phyloP scores from a whole-genome alignment of 2,329 filamentous ascomycete genomes.

The Colletotrichum gloeosporioides region DNA sequence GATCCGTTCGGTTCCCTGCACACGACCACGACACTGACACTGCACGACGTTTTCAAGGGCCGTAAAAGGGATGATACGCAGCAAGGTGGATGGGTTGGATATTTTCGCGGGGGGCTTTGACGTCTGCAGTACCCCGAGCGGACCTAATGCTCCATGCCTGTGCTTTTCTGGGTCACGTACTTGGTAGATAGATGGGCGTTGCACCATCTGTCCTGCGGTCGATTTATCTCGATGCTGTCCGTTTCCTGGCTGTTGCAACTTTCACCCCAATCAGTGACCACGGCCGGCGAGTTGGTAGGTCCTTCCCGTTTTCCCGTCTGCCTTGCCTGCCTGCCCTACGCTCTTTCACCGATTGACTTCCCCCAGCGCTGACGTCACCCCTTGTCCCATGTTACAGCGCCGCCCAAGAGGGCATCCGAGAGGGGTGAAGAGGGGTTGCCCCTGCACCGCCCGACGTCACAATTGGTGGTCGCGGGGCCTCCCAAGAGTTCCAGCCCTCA shows the following conservation, averaged over 20 bases:
- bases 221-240: neutral
- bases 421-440: neutral
- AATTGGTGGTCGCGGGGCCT: neutral
- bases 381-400: neutral
- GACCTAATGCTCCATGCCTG: constrained; percentile 11
- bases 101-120: constrained; percentile 2
- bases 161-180: neutral
- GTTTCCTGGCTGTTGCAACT: neutral
- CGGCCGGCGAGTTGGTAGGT: neutral
- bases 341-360: neutral
- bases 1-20: neutral
- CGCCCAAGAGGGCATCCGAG: neutral
- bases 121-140: neutral
- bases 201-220: neutral
- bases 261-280: neutral
- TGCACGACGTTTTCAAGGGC: neutral
- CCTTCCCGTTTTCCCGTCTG: neutral
- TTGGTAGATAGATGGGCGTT: neutral
- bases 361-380: constrained; percentile 10
- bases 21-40: neutral
- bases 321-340: neutral
- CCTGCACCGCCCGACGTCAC: constrained; percentile 8
- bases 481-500: neutral
- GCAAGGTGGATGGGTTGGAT: neutral
- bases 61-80: neutral